phyloP scores from a whole-genome alignment of 139 green algal species.

The Microglena sp. region DNA sequence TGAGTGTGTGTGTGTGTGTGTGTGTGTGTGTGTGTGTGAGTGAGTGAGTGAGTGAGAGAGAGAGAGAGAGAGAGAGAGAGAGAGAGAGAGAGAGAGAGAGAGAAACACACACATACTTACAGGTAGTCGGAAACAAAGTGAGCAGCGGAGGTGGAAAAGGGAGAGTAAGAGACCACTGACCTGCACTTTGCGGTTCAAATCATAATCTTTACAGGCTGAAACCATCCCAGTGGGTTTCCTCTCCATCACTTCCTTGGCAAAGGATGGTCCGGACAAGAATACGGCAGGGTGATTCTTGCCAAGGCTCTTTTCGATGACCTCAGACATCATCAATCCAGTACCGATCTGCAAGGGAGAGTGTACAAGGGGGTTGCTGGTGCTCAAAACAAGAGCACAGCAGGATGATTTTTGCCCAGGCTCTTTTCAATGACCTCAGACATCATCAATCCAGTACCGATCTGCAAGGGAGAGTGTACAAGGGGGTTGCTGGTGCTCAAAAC shows the following conservation, averaged over 20 bases:
- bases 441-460: not conserved
- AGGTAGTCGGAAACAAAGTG: constrained; percentile 2
- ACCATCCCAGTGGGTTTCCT: no score
- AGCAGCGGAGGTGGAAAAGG: no score
- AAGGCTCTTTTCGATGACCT: constrained; percentile 82
- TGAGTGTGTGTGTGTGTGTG: not conserved
- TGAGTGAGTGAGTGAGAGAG: no score
- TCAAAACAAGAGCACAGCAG: no score
- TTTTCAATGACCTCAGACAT: not conserved
- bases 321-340: constrained; percentile 80
- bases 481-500: not conserved
- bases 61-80: constrained; percentile 66
- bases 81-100: not conserved
- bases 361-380: no score
- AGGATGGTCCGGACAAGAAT: constrained; percentile 89
- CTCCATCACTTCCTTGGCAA: constrained; percentile 85
- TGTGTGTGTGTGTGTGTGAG: not conserved
- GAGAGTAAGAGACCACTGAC: no score
- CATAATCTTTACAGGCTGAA: no score
- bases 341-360: constrained; percentile 55
- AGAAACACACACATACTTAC: not conserved
- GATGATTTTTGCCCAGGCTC: no score
- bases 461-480: not conserved
- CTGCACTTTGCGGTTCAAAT: no score
- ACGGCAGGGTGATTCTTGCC: constrained; percentile 71